These are phyloP conservation scores for Trichopus zeylanicus DNA, from an alignment of 116 monocot genomes.

Conservation along the genomic window DNA sequence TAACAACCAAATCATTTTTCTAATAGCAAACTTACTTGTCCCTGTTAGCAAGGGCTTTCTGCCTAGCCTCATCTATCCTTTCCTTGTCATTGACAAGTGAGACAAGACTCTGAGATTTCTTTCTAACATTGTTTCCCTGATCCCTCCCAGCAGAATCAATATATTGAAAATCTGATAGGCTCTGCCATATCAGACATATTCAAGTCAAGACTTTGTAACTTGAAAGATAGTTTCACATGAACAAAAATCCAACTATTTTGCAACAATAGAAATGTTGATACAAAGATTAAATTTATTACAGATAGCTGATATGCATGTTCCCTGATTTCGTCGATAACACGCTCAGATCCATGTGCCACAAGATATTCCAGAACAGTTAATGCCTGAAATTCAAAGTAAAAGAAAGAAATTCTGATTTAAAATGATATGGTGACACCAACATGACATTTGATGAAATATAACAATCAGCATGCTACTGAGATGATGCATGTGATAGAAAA, in stretches of 20 bases:
- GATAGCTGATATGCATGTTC: constrained; percentile 93
- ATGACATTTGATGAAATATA: neutral
- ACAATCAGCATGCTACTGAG: neutral
- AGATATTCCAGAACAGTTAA: constrained; percentile 89
- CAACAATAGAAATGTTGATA: neutral
- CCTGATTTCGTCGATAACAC: constrained; percentile 90
- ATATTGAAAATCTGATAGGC: constrained; percentile 85
- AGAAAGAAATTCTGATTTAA: neutral
- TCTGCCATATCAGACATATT: constrained; percentile 30
- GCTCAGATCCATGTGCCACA: constrained; percentile 82
- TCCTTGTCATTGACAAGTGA: constrained; percentile 86
- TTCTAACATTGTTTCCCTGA: constrained; percentile 84
- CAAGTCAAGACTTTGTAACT: neutral
- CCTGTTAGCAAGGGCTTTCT: constrained; percentile 68
- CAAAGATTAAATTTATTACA: constrained; percentile 25
- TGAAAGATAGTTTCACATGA: neutral
- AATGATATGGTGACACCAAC: neutral
- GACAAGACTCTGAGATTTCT: constrained; percentile 87
- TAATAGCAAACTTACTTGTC: constrained; percentile 57
- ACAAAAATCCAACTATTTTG: neutral
- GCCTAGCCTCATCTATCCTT: constrained; percentile 72
- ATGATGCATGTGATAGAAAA: no score
- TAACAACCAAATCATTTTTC: neutral
- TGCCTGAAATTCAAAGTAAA: constrained; percentile 28
- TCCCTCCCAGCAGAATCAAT: constrained; percentile 87